Conservation (phyloP, 257 asterid genomes). For the Marsdenia floribunda region DNA sequence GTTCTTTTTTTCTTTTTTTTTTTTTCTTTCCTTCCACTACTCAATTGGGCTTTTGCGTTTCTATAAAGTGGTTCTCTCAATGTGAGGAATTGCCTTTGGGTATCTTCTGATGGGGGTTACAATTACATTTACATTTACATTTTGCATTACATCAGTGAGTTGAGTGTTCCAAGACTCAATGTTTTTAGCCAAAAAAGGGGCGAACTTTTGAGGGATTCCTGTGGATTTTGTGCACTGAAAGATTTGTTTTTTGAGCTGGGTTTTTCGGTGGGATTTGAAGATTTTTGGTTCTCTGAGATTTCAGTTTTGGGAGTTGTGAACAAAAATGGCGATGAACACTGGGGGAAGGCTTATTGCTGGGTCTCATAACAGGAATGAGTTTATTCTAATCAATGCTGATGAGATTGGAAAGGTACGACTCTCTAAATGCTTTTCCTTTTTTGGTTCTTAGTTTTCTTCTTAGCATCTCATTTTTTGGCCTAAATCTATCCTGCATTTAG, state of each 20-base stretch:
- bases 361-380: constrained; percentile 79
- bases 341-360: constrained; percentile 86
- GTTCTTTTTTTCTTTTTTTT: no score
- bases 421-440: constrained; percentile 20
- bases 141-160: constrained; percentile 3
- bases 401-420: constrained; percentile 62
- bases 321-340: constrained; percentile 59
- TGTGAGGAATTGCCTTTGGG: constrained; percentile 29
- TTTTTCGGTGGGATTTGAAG: constrained; percentile 29
- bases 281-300: constrained; percentile 20
- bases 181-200: constrained; percentile 30
- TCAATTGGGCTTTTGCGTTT: constrained; percentile 29
- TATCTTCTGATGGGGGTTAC: constrained; percentile 43
- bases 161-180: constrained; percentile 26
- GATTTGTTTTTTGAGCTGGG: constrained; percentile 34
- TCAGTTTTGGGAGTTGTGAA: constrained; percentile 8
- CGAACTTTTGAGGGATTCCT: constrained; percentile 15
- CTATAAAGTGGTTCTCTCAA: constrained; percentile 30
- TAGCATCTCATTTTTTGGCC: neutral
- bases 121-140: constrained; percentile 13
- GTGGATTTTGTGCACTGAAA: constrained; percentile 26
- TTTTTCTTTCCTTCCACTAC: constrained; percentile 2
- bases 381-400: constrained; percentile 75
- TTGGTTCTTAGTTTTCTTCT: constrained; percentile 6
- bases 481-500: constrained; percentile 14